Conservation (phyloP, 2,329 filamentous ascomycete genomes). For the Trichoderma endophyticum region DNA sequence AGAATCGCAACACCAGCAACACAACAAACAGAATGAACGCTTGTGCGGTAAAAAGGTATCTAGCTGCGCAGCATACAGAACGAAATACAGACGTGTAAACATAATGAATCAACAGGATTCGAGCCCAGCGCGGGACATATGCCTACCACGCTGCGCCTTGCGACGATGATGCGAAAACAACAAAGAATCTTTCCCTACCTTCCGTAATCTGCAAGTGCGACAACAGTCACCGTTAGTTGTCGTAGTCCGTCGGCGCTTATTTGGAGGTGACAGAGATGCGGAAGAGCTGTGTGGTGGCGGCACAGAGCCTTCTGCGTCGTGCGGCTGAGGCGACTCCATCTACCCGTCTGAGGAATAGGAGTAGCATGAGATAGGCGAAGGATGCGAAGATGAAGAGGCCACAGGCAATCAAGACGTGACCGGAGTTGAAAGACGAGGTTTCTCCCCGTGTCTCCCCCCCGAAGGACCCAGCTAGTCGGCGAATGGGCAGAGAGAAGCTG, state of each 20-base stretch:
- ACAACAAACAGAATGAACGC: not conserved
- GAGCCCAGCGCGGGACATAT: not conserved
- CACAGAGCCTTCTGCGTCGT: constrained; percentile 16
- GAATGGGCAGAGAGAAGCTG: constrained; percentile 14
- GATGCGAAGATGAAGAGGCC: constrained; percentile 7
- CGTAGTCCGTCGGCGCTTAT: constrained; percentile 34
- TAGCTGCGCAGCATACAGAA: not conserved
- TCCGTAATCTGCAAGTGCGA: constrained; percentile 38
- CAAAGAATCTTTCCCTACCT: constrained; percentile 28
- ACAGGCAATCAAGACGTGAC: not conserved
- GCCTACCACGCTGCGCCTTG: not conserved
- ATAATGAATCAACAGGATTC: not conserved
- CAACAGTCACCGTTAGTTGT: constrained; percentile 32
- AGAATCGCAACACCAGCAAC: not conserved
- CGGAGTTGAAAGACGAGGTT: constrained; percentile 13
- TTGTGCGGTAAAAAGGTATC: not conserved
- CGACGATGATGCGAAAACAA: not conserved
- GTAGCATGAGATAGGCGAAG: constrained; percentile 8
- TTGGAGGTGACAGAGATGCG: constrained; percentile 23
- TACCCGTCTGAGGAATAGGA: constrained; percentile 2
- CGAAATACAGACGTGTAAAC: not conserved
- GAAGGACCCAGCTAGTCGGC: not conserved
- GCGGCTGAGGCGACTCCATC: constrained; percentile 20
- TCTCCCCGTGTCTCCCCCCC: not conserved
- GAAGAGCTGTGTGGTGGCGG: constrained; percentile 20